These are phyloP conservation scores for Crithidia bombi DNA, from an alignment of 208 protist species.

Conservation along the genomic window DNA sequence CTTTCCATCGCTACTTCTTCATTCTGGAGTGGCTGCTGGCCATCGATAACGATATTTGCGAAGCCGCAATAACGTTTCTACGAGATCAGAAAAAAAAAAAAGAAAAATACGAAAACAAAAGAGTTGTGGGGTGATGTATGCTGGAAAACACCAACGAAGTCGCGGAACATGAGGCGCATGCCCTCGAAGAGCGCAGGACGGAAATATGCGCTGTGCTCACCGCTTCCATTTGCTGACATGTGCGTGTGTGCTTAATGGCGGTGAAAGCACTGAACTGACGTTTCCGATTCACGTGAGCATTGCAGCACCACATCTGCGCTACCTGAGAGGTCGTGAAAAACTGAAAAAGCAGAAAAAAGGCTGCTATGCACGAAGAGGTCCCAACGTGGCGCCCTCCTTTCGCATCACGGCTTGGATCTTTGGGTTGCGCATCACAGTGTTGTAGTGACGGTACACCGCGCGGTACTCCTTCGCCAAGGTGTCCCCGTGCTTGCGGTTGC, in stretches of 20 bases:
- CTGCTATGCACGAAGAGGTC: conserved; percentile 33
- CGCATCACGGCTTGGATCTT: conserved; percentile 69
- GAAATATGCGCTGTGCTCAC: too few relatives aligned
- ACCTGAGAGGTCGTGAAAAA: neutral
- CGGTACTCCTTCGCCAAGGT: conserved; percentile 63
- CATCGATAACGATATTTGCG: too few relatives aligned
- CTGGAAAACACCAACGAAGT: neutral
- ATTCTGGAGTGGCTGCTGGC: too few relatives aligned
- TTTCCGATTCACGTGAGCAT: too few relatives aligned
- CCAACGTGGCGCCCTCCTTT: conserved; percentile 52
- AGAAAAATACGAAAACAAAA: neutral
- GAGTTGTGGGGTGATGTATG: neutral
- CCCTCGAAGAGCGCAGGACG: too few relatives aligned
- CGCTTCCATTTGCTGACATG: too few relatives aligned
- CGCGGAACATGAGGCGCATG: too few relatives aligned
- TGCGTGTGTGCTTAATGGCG: too few relatives aligned
- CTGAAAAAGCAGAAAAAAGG: conserved; percentile 13
- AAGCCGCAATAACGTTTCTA: too few relatives aligned
- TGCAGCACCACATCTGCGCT: neutral
- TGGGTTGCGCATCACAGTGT: conserved; percentile 81
- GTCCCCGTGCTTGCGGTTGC: conserved; percentile 57
- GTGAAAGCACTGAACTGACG: too few relatives aligned
- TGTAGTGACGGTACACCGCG: conserved; percentile 75
- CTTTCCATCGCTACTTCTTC: too few relatives aligned
- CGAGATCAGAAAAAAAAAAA: neutral